A percentile compares a stretch with the other conserved stretches of the same genome.
phyloP scores from a whole-genome alignment of 305 asterid species.

The Ilex paraguariensis region DNA sequence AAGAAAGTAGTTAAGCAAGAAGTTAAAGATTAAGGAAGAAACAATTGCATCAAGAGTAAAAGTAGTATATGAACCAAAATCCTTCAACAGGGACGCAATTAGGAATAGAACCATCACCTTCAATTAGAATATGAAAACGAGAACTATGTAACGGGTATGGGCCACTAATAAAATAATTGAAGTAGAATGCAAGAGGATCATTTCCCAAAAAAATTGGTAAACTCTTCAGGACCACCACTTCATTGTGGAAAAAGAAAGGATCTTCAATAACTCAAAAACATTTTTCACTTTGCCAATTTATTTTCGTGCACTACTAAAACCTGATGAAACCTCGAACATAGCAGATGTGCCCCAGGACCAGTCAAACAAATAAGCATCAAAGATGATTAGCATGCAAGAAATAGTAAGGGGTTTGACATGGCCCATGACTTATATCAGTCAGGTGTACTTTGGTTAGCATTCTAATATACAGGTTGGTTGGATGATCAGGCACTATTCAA shows the following conservation, averaged over 20 bases:
- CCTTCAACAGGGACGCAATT: not conserved
- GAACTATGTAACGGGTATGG: not conserved
- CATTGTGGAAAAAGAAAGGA: not conserved
- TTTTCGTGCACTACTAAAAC: not conserved
- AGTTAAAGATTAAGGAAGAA: too few species aligned
- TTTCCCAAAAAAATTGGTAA: not conserved
- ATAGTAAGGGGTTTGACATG: too few species aligned
- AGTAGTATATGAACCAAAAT: not conserved
- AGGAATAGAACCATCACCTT: not conserved
- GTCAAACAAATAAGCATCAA: too few species aligned
- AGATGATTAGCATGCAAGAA: too few species aligned
- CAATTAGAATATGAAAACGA: not conserved
- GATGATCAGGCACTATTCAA: too few species aligned
- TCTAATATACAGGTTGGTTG: too few species aligned
- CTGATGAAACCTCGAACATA: not conserved
- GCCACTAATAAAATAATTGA: too few species aligned
- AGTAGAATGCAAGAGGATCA: too few species aligned
- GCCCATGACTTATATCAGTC: too few species aligned
- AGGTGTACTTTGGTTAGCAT: too few species aligned
- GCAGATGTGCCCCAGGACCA: not conserved
- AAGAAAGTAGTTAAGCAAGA: not conserved
- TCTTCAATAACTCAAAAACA: not conserved
- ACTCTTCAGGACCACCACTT: not conserved
- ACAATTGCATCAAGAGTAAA: constrained; percentile 8
- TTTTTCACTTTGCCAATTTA: not conserved